These are phyloP conservation scores for Aureoboletus auriporus DNA, from an alignment of 768 basidiomycete genomes.

Conservation along the genomic window DNA sequence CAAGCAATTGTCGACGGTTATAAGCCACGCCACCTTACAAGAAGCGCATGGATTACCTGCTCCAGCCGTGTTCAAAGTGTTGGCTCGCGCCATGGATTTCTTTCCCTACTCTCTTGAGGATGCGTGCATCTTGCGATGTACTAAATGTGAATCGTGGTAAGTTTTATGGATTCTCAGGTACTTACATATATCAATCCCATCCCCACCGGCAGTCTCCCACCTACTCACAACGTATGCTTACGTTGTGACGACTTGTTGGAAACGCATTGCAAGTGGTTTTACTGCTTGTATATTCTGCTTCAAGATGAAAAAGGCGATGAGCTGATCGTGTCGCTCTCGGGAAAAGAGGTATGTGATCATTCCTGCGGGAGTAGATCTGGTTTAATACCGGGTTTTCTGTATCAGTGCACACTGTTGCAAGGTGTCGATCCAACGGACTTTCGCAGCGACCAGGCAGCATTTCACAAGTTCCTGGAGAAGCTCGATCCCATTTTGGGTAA, in stretches of 20 bases:
- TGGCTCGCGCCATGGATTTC: conserved; percentile 52
- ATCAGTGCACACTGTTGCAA: conserved; percentile 42
- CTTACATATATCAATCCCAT: conserved; percentile 1
- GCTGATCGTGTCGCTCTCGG: conserved; percentile 46
- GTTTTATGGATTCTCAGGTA: conserved; percentile 8
- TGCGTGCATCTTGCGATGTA: conserved; percentile 47
- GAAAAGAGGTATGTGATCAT: conserved; percentile 37
- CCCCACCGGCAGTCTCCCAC: conserved; percentile 40
- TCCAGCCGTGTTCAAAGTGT: conserved; percentile 39
- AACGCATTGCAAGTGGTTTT: conserved; percentile 45
- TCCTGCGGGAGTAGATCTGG: not conserved
- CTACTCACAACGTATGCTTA: too few relatives aligned
- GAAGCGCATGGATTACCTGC: conserved; percentile 32
- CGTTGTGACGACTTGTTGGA: conserved; percentile 52
- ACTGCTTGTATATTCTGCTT: conserved; percentile 46
- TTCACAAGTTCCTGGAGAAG: conserved; percentile 35
- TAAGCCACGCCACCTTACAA: conserved; percentile 29
- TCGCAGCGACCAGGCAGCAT: conserved; percentile 35
- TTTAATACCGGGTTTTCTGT: not conserved
- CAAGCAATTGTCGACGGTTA: not conserved
- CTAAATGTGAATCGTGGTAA: conserved; percentile 49
- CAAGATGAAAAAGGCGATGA: conserved; percentile 44
- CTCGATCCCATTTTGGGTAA: conserved; percentile 47
- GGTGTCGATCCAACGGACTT: conserved; percentile 44
- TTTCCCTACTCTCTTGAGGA: conserved; percentile 48